phyloP scores from a whole-genome alignment of 441 rosid species.

The Croton setiger region DNA sequence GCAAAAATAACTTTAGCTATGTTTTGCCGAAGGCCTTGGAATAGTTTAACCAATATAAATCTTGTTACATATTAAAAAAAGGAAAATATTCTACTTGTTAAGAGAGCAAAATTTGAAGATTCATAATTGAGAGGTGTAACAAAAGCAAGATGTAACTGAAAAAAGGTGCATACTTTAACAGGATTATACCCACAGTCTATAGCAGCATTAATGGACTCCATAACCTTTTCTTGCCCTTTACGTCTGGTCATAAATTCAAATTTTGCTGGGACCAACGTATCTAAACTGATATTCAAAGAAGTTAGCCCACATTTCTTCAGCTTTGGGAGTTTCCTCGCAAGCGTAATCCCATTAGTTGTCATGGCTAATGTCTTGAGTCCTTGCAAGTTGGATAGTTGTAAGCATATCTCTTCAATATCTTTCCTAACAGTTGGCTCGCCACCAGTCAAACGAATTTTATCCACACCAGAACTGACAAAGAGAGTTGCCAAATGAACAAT shows the following conservation, averaged over 20 bases:
- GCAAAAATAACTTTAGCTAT: constrained; percentile 4
- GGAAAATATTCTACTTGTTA: neutral
- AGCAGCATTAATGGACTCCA: constrained; percentile 79
- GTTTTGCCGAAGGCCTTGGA: neutral
- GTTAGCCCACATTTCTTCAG: constrained; percentile 74
- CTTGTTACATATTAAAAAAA: neutral
- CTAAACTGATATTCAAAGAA: constrained; percentile 74
- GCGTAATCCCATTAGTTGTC: constrained; percentile 84
- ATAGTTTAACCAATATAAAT: neutral
- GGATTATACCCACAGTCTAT: constrained; percentile 73
- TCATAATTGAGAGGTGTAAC: neutral
- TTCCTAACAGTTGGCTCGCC: constrained; percentile 90
- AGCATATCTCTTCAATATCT: constrained; percentile 77
- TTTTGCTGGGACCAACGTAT: constrained; percentile 79
- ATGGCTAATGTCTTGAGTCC: constrained; percentile 79
- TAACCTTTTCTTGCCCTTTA: constrained; percentile 75
- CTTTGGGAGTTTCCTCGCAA: constrained; percentile 74
- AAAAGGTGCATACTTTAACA: constrained; percentile 53
- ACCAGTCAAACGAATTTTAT: constrained; percentile 88
- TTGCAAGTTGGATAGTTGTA: constrained; percentile 56
- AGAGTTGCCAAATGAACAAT: constrained; percentile 63
- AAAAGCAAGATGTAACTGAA: neutral
- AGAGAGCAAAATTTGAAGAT: neutral
- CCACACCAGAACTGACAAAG: constrained; percentile 75
- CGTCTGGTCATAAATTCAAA: constrained; percentile 88